Base-by-base conservation (phyloP, 768 basidiomycete species). In the Boletus reticulatus region DNA sequence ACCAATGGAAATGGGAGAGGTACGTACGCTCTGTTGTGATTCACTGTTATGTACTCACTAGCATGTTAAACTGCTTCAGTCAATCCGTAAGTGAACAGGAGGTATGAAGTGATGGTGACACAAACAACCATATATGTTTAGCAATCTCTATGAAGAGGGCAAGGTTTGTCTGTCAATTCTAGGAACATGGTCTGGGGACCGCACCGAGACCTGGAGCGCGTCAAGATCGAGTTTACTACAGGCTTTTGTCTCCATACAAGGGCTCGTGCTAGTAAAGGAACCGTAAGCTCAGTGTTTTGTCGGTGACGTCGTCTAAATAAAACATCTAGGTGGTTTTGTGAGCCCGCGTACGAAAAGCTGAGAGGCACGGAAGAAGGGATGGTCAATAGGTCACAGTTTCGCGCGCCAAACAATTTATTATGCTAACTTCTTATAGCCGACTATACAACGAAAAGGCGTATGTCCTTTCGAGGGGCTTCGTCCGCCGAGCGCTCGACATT, bases 371-470 rank as follows among this genome's bases (percentile, higher is more conserved):
- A 88, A 60, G 94, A 97, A 68, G 94, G 92, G 32, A 88, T 78
- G 45, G 84, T 94, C 50, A 95, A 94, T 66, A 92, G 90, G 85
- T 88, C 46, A 50, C 74, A 12, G 52, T 52, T 48, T 29, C 32
- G n/a, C 24, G 38, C 22, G 34, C 10, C 20, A 29, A 39, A 42
- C 9, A 41, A 19, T 43, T 10, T 17, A n/a, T 32, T 34, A 5
- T 53, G 38, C 48, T 50, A 31, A 58, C 50, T 43, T 47, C 6
- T 57, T 50, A n/a, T 63, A 94, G 93, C 64, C 92, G 94, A 43
- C 72, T 96, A 13, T 96, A 97, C 75, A 94, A 80, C 69, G 94
- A 97, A 73, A 94, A 94, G 69, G 93, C 92, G 6, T 95, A 89
- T 62, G 91, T 95, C 38, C 79, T 96, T 39, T 93, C 94, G 12